Percentiles rank a stretch among this genome's conserved stretches.
Evolutionary conservation across 768 basidiomycete genomes (phyloP).

Genomic region (Hericium rajendrae): DNA sequence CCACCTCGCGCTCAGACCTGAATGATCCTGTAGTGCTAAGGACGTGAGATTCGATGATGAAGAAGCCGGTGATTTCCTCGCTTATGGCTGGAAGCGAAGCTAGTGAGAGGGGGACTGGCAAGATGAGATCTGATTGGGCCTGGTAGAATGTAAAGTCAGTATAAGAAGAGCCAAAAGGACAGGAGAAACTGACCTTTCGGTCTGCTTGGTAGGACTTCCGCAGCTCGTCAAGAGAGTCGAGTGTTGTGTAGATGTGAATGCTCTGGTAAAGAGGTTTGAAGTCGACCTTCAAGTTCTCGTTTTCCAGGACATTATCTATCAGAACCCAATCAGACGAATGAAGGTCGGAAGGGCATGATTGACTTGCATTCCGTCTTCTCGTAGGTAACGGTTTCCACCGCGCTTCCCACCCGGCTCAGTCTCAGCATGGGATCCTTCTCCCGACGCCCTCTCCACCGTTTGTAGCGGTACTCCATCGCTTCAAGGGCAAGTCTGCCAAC

Average conservation of each 20-base stretch:
- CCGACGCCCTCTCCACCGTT: conserved; percentile 74
- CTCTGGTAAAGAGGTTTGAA: conserved; percentile 95
- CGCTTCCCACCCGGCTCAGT: conserved; percentile 75
- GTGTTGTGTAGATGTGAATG: conserved; percentile 89
- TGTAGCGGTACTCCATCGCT: conserved; percentile 74
- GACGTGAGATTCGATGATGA: conserved; percentile 92
- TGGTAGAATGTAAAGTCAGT: conserved; percentile 20
- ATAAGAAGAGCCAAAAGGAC: too few relatives aligned
- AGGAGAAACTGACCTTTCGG: conserved; percentile 57
- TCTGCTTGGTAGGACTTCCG: conserved; percentile 95
- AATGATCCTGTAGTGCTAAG: conserved; percentile 82
- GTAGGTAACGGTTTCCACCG: conserved; percentile 84
- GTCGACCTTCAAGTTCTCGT: conserved; percentile 80
- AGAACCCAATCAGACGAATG: conserved; percentile 6
- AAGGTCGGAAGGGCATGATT: neutral
- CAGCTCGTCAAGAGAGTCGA: conserved; percentile 85
- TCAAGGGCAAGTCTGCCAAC: conserved; percentile 86
- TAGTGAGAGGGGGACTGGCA: conserved; percentile 64
- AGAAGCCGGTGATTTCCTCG: conserved; percentile 94
- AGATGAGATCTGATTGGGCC: conserved; percentile 96
- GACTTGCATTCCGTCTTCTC: conserved; percentile 75
- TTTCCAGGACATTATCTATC: conserved; percentile 84
- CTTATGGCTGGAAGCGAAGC: conserved; percentile 64
- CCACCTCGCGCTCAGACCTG: conserved; percentile 83
- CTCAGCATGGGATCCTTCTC: conserved; percentile 79